These are phyloP conservation scores for Amaranthus tricolor DNA, from an alignment of 179 eudicot species.

Conservation along the genomic window DNA sequence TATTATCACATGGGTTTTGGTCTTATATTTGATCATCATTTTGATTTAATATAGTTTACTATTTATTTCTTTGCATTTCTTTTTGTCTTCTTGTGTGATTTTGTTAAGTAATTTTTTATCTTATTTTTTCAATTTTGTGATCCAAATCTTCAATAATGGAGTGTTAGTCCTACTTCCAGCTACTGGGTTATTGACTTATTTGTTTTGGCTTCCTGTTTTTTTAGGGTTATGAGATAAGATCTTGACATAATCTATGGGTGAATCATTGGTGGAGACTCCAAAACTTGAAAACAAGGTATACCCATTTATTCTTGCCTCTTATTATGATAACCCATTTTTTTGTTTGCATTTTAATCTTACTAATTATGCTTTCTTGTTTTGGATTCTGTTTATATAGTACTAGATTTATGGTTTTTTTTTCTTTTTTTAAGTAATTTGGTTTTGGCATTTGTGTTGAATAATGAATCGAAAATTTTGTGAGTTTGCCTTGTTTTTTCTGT, in stretches of 20 bases:
- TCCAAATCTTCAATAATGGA: constrained; percentile 30
- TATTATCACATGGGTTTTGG: constrained; percentile 40
- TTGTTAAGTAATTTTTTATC: constrained; percentile 7
- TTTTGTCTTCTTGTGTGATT: constrained; percentile 34
- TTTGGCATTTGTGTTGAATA: constrained; percentile 15
- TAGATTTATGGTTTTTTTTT: constrained; percentile 14
- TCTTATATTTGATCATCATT: constrained; percentile 30
- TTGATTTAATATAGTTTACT: constrained; percentile 33
- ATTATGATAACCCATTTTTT: constrained; percentile 24
- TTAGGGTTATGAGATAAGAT: constrained; percentile 27
- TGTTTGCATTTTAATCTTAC: constrained; percentile 6
- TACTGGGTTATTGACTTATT: constrained; percentile 23
- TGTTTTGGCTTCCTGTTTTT: constrained; percentile 2
- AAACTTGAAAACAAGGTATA: constrained; percentile 53
- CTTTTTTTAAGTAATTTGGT: not conserved
- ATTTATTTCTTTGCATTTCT: constrained; percentile 29
- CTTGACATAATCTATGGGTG: constrained; percentile 50
- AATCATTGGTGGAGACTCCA: constrained; percentile 52
- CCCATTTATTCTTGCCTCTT: constrained; percentile 28
- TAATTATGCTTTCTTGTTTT: constrained; percentile 1
- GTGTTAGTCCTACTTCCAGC: constrained; percentile 32
- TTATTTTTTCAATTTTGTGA: constrained; percentile 19
- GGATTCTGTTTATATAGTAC: constrained; percentile 6
- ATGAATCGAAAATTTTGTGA: not conserved
- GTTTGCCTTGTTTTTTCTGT: not conserved